Base-by-base conservation (phyloP, 169 alveolate species). In the Ichthyophthirius multifiliis region DNA sequence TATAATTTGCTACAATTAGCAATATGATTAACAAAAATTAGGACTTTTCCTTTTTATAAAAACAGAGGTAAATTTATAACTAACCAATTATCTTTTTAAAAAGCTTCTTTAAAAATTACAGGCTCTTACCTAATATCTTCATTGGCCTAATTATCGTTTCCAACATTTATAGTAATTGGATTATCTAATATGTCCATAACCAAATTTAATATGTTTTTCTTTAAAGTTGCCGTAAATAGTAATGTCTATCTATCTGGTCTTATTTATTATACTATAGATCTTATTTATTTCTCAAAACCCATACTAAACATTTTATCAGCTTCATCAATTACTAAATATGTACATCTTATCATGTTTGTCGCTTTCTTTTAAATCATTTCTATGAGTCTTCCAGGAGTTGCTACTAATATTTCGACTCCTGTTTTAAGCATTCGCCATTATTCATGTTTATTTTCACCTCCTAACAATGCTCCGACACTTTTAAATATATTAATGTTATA, bases 401-500 rank as follows among this genome's bases (percentile, higher is more conserved):
- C 96, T 13, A 92, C 83, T 13, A 90, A 86, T 6, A 92, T 92
- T 47, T 92, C 99, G 15, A 97, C 97, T 27, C 99, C 99, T 27
- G 94, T 87, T 78, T 96, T 98, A 43, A 98, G 75, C 43, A 96
- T 98, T 43, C 90, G 79, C 75, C 93, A 87, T 27, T 83, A 62
- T 23, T 83, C 65, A 46, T 83, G 83, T 41, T 87, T 80, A 46
- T 83, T 80, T 37, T 75, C 88, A 41, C 93, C 93, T 35, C 93
- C 93, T 15, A 87, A 83, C 4, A 87, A 43, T 13, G 93, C 87
- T 4, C 75, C 31, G 4, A 83, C 90, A 46, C 86, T 83, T 15
- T 39, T 12, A 15, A 63, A 20, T 18, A 9, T 4, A 67, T 35
- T 15, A 18, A n/a, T 3, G 12, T 18, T 1, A 3, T 6, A 10